Percentiles rank a stretch among this genome's conserved stretches.
Evolutionary conservation across 2,329 filamentous ascomycete species (phyloP).

Genomic region (Eutypa lata): DNA sequence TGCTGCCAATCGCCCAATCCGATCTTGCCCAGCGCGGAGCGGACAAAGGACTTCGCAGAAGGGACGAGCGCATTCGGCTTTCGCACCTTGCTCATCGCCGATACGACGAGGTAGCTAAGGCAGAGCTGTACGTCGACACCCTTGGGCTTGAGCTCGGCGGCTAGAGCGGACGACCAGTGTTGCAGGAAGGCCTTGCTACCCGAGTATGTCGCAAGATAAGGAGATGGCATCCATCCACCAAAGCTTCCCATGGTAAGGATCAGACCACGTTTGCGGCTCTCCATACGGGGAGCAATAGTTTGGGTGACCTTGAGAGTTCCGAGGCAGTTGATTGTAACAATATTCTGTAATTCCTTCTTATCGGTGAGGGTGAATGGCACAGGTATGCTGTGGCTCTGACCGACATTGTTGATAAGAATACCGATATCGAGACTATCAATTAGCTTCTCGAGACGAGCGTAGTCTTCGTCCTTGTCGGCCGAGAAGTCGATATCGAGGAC

Average conservation of each 20-base stretch:
- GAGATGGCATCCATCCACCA: conserved; percentile 86
- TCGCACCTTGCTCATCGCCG: conserved; percentile 95
- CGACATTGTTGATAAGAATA: conserved; percentile 95
- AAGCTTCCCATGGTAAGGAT: conserved; percentile 98
- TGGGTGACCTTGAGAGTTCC: conserved; percentile 88
- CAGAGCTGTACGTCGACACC: conserved; percentile 89
- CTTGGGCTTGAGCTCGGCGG: conserved; percentile 74
- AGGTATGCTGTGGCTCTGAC: conserved; percentile 88
- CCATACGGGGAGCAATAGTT: conserved; percentile 79
- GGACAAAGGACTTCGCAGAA: conserved; percentile 78
- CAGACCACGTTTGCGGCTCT: conserved; percentile 77
- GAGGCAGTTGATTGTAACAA: conserved; percentile 92
- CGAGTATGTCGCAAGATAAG: conserved; percentile 91
- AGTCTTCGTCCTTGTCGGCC: conserved; percentile 75
- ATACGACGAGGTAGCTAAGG: conserved; percentile 88
- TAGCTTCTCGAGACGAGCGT: conserved; percentile 66
- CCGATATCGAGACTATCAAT: conserved; percentile 75
- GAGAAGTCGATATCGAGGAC: conserved; percentile 90
- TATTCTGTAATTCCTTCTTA: conserved; percentile 77
- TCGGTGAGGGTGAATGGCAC: conserved; percentile 81
- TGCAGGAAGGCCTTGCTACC: conserved; percentile 98
- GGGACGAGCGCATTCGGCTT: conserved; percentile 75
- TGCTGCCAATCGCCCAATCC: conserved; percentile 76
- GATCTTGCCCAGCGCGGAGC: conserved; percentile 73
- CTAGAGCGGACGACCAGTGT: conserved; percentile 87